Percentiles rank a stretch among this genome's conserved stretches.
Conservation (phyloP, 768 basidiomycete genomes). For the Phanerochaete carnosa region DNA sequence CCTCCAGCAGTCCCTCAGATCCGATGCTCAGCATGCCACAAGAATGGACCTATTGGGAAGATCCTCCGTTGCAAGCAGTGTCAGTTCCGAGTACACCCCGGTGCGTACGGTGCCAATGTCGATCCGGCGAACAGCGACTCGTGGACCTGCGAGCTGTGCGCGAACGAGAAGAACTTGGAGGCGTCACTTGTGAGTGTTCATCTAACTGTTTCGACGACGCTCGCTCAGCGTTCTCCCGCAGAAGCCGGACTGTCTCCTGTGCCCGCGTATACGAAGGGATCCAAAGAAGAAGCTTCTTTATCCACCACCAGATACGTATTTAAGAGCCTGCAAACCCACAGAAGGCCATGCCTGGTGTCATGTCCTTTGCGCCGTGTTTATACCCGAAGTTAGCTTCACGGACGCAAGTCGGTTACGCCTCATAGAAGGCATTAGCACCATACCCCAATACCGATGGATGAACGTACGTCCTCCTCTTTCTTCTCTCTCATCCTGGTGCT, state of each 20-base stretch:
- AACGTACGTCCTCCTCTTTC: conserved; percentile 45
- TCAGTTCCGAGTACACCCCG: conserved; percentile 75
- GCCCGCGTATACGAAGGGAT: conserved; percentile 58
- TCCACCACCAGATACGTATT: conserved; percentile 56
- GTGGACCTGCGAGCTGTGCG: conserved; percentile 88
- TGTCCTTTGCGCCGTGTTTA: conserved; percentile 84
- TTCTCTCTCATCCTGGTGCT: conserved; percentile 6
- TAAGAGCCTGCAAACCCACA: conserved; percentile 83
- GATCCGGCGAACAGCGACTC: conserved; percentile 61
- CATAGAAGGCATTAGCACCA: conserved; percentile 83
- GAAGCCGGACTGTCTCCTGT: conserved; percentile 84
- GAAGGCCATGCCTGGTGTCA: conserved; percentile 95
- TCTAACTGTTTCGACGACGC: not conserved
- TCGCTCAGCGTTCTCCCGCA: conserved; percentile 27
- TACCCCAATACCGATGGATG: conserved; percentile 70
- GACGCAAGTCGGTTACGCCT: conserved; percentile 68
- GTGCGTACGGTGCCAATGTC: conserved; percentile 70
- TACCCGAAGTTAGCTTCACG: conserved; percentile 79
- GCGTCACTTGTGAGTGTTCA: conserved; percentile 64
- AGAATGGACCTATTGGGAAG: conserved; percentile 70
- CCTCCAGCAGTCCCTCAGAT: conserved; percentile 60
- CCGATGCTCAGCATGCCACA: conserved; percentile 72
- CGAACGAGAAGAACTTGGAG: conserved; percentile 78
- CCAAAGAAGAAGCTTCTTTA: conserved; percentile 44
- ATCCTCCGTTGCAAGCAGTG: conserved; percentile 84